phyloP scores from a whole-genome alignment of 2,329 filamentous ascomycete species.

The Lizonia empirigonia region DNA sequence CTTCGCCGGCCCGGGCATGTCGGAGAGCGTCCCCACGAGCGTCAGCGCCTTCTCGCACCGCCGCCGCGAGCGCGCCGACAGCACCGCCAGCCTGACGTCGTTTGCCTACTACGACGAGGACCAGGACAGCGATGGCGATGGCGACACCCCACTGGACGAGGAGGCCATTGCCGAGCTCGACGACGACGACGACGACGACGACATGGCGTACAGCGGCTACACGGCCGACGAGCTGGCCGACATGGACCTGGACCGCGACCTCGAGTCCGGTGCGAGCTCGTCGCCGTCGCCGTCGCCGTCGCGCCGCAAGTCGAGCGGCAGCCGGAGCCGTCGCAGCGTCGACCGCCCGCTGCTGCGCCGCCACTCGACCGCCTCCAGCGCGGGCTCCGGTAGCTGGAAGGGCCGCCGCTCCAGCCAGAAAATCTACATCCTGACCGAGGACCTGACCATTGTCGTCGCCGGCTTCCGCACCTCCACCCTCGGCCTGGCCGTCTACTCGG shows the following conservation, averaged over 20 bases:
- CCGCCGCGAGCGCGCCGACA: conserved; percentile 73
- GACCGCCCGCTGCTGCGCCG: conserved; percentile 71
- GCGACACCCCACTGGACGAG: conserved; percentile 37
- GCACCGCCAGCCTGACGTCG: conserved; percentile 68
- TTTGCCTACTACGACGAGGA: conserved; percentile 85
- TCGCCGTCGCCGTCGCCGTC: conserved; percentile 27
- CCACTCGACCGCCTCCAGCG: conserved; percentile 72
- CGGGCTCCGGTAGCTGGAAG: conserved; percentile 63
- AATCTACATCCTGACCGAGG: conserved; percentile 89
- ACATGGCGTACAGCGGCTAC: conserved; percentile 41
- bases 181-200: too few relatives aligned
- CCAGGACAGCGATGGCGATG: conserved; percentile 57
- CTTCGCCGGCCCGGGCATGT: conserved; percentile 83
- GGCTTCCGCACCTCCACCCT: conserved; percentile 80
- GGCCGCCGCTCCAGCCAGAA: conserved; percentile 80
- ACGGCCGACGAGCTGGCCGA: conserved; percentile 54
- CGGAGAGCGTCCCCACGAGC: conserved; percentile 94
- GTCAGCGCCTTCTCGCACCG: conserved; percentile 90
- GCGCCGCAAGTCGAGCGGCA: conserved; percentile 67
- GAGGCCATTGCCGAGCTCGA: conserved; percentile 36
- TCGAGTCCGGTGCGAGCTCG: conserved; percentile 44
- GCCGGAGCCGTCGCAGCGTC: conserved; percentile 61
- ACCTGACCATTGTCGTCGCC: conserved; percentile 90
- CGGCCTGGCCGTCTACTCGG: conserved; percentile 71
- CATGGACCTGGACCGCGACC: conserved; percentile 41